phyloP scores from a whole-genome alignment of 805 yeast species.

The Metschnikowia picachoensis region DNA sequence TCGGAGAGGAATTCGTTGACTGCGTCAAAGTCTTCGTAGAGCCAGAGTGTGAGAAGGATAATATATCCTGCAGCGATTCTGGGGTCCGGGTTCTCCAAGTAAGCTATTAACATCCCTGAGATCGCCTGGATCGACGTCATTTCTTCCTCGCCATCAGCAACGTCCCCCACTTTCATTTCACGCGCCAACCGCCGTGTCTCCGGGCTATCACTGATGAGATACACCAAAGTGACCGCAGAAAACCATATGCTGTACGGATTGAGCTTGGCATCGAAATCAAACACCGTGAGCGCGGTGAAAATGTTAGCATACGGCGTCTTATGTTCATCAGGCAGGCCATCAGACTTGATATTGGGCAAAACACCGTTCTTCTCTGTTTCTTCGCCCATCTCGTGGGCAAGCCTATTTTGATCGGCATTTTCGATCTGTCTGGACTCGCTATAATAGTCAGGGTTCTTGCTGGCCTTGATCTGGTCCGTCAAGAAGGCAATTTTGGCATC shows the following conservation, averaged over 20 bases:
- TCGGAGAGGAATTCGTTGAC: constrained; percentile 74
- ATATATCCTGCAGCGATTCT: constrained; percentile 75
- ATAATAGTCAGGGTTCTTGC: constrained; percentile 25
- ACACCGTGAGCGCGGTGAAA: constrained; percentile 67
- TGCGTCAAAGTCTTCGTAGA: constrained; percentile 72
- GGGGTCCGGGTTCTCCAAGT: constrained; percentile 60
- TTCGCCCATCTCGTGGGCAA: constrained; percentile 1
- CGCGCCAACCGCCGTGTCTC: constrained; percentile 48
- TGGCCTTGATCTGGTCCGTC: constrained; percentile 55
- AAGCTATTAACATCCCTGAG: constrained; percentile 66
- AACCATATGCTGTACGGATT: constrained; percentile 92
- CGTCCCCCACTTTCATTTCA: constrained; percentile 54
- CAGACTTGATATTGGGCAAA: neutral
- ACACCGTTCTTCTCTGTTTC: constrained; percentile 1
- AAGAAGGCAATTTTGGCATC: constrained; percentile 62
- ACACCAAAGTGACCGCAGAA: constrained; percentile 61
- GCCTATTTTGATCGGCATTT: constrained; percentile 1
- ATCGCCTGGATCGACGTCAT: constrained; percentile 70
- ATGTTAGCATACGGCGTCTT: constrained; percentile 52
- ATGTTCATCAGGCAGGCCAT: constrained; percentile 1
- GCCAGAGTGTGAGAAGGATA: constrained; percentile 69
- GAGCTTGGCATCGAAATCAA: constrained; percentile 56
- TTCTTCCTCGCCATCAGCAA: constrained; percentile 62
- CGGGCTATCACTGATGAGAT: constrained; percentile 53
- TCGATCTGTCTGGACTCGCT: constrained; percentile 11